Percentiles rank a stretch among this genome's conserved stretches.
Evolutionary conservation across 768 basidiomycete genomes (phyloP).

Genomic region (Leucogyrophana mollusca): DNA sequence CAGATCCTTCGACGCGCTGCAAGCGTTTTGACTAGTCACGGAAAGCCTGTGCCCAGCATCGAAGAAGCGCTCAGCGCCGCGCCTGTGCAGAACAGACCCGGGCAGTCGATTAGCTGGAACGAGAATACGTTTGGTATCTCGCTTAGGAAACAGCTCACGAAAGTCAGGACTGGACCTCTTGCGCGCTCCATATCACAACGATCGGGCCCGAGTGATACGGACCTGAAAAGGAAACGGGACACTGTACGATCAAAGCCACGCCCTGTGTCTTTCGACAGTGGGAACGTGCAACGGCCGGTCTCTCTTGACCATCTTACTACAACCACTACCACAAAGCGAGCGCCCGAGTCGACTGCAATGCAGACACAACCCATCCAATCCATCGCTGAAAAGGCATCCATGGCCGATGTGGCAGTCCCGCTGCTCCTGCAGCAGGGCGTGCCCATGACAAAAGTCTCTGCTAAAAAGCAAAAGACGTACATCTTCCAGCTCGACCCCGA

Average conservation of each 20-base stretch:
- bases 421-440: conserved; percentile 58
- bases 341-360: not conserved
- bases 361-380: not conserved
- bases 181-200: conserved; percentile 28
- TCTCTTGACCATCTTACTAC: not conserved
- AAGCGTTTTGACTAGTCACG: conserved; percentile 31
- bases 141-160: conserved; percentile 35
- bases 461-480: conserved; percentile 70
- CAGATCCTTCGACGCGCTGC: conserved; percentile 38
- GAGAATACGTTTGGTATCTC: conserved; percentile 26
- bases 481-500: conserved; percentile 76
- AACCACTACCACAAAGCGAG: not conserved
- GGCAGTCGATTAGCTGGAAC: not conserved
- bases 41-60: conserved; percentile 15
- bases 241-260: not conserved
- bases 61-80: conserved; percentile 10
- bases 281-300: conserved; percentile 1
- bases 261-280: conserved; percentile 6
- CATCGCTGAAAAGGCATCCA: conserved; percentile 5
- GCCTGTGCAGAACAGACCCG: conserved; percentile 11
- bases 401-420: conserved; percentile 52
- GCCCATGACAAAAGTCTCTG: conserved; percentile 81
- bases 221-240: conserved; percentile 24
- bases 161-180: conserved; percentile 27
- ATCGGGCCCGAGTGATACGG: not conserved